Percentiles rank a stretch among this genome's conserved stretches.
Conservation (phyloP, 139 green algal species). For the Chlamydomonas sphaeroides region DNA sequence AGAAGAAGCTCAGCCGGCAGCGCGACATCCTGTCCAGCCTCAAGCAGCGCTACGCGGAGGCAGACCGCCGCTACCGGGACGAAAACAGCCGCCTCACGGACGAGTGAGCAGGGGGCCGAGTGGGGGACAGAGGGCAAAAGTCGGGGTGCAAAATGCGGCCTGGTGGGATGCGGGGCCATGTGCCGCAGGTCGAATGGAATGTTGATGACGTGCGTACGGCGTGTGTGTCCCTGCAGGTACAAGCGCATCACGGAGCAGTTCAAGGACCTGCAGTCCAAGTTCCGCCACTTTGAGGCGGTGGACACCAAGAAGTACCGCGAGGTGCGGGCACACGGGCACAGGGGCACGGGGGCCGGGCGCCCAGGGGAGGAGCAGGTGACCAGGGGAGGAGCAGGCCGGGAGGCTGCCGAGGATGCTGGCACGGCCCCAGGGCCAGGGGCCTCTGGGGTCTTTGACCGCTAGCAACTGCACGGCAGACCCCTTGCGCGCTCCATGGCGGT, state of each 20-base stretch:
- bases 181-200: too few species aligned
- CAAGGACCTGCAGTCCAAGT: slow-evolving; percentile 89
- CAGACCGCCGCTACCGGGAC: slow-evolving; percentile 34
- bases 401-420: too few species aligned
- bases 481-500: too few species aligned
- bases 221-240: too few species aligned
- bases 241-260: slow-evolving; percentile 88
- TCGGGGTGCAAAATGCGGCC: too few species aligned
- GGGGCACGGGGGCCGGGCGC: neutral
- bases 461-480: too few species aligned
- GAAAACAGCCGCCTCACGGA: slow-evolving; percentile 69
- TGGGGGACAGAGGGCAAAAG: too few species aligned
- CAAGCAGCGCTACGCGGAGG: slow-evolving; percentile 67
- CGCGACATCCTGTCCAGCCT: slow-evolving; percentile 78
- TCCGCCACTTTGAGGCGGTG: slow-evolving; percentile 75
- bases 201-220: too few species aligned
- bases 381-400: neutral
- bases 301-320: slow-evolving; percentile 70
- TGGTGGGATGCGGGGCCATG: too few species aligned
- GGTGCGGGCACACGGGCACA: slow-evolving; percentile 32
- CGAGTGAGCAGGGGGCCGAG: too few species aligned
- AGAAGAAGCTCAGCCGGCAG: slow-evolving; percentile 82
- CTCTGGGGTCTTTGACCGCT: too few species aligned
- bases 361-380: neutral
- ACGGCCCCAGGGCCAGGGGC: too few species aligned